A percentile compares a stretch with the other conserved stretches of the same genome.
These are phyloP conservation scores for Metschnikowia sp. DNA, from an alignment of 805 yeast genomes.

Conservation along the genomic window DNA sequence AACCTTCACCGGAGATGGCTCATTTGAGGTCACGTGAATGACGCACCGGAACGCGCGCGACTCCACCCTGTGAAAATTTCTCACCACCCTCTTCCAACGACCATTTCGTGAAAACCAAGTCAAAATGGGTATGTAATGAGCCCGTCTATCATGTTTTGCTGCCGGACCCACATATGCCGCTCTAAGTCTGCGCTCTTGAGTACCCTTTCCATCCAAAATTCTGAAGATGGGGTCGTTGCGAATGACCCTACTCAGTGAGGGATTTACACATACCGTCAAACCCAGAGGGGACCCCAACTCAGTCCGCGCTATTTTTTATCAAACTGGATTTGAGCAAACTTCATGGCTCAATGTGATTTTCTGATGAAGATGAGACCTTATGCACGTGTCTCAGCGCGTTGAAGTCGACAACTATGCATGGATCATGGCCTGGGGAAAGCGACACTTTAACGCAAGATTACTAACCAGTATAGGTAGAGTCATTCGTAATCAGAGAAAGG, in stretches of 20 bases:
- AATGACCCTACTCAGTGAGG: too few species aligned
- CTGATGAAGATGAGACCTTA: too few species aligned
- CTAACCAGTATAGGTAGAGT: conserved; percentile 74
- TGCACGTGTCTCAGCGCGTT: neutral
- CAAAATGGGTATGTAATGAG: conserved; percentile 21
- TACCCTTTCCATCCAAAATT: neutral
- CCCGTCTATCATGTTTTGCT: neutral
- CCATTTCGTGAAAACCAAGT: conserved; percentile 11
- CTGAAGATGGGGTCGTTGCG: too few species aligned
- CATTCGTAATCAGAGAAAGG: conserved; percentile 99
- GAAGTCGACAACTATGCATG: neutral
- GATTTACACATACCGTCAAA: too few species aligned
- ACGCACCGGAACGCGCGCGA: conserved; percentile 6
- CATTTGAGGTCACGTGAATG: conserved; percentile 10
- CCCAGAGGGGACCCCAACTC: too few species aligned
- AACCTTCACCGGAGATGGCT: neutral
- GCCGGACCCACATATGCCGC: neutral
- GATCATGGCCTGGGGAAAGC: too few species aligned
- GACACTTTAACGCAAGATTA: neutral
- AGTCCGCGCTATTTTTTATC: too few species aligned
- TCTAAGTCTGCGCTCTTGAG: neutral
- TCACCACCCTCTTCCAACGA: conserved; percentile 8
- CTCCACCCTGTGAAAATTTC: conserved; percentile 18
- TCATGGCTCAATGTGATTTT: too few species aligned
- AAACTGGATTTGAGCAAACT: too few species aligned